Percentiles rank a stretch among this genome's conserved stretches.
These are phyloP conservation scores for Artemisia tridentata DNA, from an alignment of 129 eudicot species.

Conservation along the genomic window DNA sequence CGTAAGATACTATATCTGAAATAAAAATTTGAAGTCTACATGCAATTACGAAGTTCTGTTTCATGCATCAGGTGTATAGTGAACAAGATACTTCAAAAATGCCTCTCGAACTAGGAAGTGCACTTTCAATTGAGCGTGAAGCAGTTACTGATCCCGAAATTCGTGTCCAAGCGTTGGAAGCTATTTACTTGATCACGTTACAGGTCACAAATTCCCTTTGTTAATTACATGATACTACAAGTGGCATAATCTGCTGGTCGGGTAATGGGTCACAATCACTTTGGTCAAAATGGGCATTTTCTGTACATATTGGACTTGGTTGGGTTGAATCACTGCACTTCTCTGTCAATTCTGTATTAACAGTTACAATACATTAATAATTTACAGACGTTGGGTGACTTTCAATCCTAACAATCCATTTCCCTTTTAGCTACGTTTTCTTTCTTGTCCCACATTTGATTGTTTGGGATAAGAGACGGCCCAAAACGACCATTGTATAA, in stretches of 20 bases:
- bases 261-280: neutral
- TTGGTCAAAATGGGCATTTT: neutral
- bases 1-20: neutral
- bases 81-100: conserved; percentile 87
- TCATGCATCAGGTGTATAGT: conserved; percentile 56
- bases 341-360: neutral
- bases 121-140: conserved; percentile 91
- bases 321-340: neutral
- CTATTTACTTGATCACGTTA: conserved; percentile 68
- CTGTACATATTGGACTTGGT: neutral
- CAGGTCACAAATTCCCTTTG: conserved; percentile 49
- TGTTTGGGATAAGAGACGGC: neutral
- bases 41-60: neutral
- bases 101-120: conserved; percentile 93
- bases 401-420: too few relatives aligned
- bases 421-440: too few relatives aligned
- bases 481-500: neutral
- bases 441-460: too few relatives aligned
- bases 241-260: neutral
- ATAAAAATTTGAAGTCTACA: neutral
- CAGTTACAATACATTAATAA: neutral
- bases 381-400: neutral
- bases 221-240: neutral
- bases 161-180: conserved; percentile 78
- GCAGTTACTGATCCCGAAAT: conserved; percentile 76